Evolutionary conservation across 2,329 filamentous ascomycete genomes (phyloP), one percentile per base, ranked within the genome.

Genomic region (Xylariaceae sp.): DNA sequence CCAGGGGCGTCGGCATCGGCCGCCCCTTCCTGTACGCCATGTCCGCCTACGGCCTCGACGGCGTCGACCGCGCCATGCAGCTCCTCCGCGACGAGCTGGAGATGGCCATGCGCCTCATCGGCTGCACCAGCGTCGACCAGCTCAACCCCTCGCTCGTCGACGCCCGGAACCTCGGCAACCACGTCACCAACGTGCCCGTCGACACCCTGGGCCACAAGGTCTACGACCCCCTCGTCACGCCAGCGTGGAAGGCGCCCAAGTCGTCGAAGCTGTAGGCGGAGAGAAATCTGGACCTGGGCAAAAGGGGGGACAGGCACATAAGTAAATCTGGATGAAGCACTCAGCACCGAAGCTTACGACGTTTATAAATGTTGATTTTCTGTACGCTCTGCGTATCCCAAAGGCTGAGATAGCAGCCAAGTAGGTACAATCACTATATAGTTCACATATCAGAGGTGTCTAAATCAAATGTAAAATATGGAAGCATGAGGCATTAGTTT

Each of bases 81-180:
- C 77, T 96, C 53, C 81, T 96, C 63, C 92, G 90, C 76, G 94
- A 97, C 67, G 94, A 99, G 81, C 90, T 99, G 84, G 92, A 95
- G 77, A 97, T 97, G 93, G 94, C 93, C 69, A 97, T 99, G 94
- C 85, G 94, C 6, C 77, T 99, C 59, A 91, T 99, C 63, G 94
- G 94, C 8, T 89, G 86, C 54, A 83, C 81, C 16, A 86, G 75
- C 55, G 73, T 99, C 26, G 84, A 85, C 29, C 86, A 99, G 63
- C 75, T 99, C 58, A 90, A 89, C 58, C 88, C 92, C 0, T 86
- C 85, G 21, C 75, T 99, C 72, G 72, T 99, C 16, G 94, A 99
- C 70, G 83, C 84, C 0, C 78, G 88, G 56, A 90, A 87, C 2
- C 70, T 97, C 62, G 75, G 75, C 56, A 73, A 72, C 55, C 82